These are phyloP conservation scores for Populus pruinosa DNA, from an alignment of 345 rosid genomes.

Conservation along the genomic window DNA sequence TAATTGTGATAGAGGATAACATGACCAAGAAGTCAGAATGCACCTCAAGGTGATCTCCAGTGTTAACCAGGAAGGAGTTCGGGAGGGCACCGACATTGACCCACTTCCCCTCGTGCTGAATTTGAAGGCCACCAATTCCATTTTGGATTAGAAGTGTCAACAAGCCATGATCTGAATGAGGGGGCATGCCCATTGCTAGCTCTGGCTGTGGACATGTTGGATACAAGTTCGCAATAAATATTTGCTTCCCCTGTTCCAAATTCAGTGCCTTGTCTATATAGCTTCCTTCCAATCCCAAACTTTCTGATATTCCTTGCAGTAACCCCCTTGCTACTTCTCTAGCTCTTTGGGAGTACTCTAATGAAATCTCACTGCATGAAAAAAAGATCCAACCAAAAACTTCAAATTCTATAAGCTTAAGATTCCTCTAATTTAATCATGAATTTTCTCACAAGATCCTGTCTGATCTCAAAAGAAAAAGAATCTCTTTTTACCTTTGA, in stretches of 20 bases:
- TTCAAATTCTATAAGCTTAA: no score
- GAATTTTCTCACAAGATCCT: no score
- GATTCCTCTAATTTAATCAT: no score
- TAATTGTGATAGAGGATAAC: no score
- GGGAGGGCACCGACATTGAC: slow-evolving; percentile 29
- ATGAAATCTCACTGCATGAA: slow-evolving; percentile 27
- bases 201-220: slow-evolving; percentile 61
- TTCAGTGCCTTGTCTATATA: slow-evolving; percentile 30
- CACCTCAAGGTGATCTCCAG: slow-evolving; percentile 56
- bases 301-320: slow-evolving; percentile 46
- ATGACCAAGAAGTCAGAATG: not conserved
- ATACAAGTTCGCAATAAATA: slow-evolving; percentile 36
- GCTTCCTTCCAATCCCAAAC: slow-evolving; percentile 39
- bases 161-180: slow-evolving; percentile 63
- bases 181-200: slow-evolving; percentile 51
- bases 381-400: not conserved
- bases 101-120: slow-evolving; percentile 50
- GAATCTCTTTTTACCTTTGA: no score
- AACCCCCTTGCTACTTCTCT: slow-evolving; percentile 33
- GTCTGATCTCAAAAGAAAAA: no score
- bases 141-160: slow-evolving; percentile 43
- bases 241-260: slow-evolving; percentile 30
- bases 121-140: slow-evolving; percentile 45
- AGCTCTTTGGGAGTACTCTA: slow-evolving; percentile 29
- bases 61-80: slow-evolving; percentile 46